Evolutionary conservation across 331 rosid genomes (phyloP), one percentile per base, ranked within the genome.

Genomic region (Pyrus hybrid): DNA sequence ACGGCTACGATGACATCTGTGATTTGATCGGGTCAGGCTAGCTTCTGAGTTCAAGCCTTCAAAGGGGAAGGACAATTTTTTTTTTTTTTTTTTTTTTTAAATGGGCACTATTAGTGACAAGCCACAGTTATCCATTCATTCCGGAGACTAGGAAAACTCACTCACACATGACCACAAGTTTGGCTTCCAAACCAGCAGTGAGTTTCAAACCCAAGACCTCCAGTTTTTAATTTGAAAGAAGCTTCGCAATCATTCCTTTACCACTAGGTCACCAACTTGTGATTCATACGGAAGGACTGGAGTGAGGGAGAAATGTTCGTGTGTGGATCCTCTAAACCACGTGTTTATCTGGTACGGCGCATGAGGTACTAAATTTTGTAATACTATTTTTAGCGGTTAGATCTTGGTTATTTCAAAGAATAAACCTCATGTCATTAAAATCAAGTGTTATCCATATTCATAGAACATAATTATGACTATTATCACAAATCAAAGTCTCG

Each of bases 161-260:
- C 3, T 35, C 43, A 35, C 43, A 35, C 11, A 0, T 33, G 11
- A 0, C 3, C 43, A 35, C 12, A 35, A 35, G 43, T 35, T 0
- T 8, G 43, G 3, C 11, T 35, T 35, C 11, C 11, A 35, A 0
- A 35, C 1, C 1, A 35, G 3, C 11, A 35, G 3, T 8, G 3
- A 0, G 3, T 35, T 35, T 35, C 43, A 1, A 35, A 35, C 1
- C 2, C 0, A 12, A 17, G 0, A 7, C 43, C 12, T 8, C 1
- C 1, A 35, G 1, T 35, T 35, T 35, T 2, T 35, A 35, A 0
- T 35, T 35, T 8, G 43, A 35, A 35, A 0, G 0, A 35, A 35
- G 1, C 12, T 0, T 35, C 3, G 43, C 1, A 35, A 8, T 35
- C 12, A 0, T 8, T 0, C 0, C 1, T 35, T 35, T 35, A 35